Evolutionary conservation across 2,329 filamentous ascomycete species (phyloP).

Genomic region (Aspergillus floridensis): DNA sequence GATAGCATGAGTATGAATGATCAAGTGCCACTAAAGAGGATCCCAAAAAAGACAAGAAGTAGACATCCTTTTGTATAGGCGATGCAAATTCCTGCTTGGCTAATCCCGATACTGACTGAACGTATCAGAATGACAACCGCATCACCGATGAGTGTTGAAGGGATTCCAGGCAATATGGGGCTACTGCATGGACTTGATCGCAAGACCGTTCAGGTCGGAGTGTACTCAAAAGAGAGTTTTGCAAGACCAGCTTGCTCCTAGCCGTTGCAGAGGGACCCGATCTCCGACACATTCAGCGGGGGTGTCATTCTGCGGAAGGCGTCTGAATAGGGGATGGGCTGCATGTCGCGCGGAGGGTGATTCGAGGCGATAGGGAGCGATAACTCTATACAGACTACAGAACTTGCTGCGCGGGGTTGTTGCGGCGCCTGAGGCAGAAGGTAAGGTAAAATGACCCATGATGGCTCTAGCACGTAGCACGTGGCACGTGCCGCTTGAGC

Average conservation of each 20-base stretch:
- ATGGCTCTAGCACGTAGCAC: not conserved
- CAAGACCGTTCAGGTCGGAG: not conserved
- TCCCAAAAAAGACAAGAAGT: too few relatives aligned
- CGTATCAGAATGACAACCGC: too few relatives aligned
- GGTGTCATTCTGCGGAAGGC: too few relatives aligned
- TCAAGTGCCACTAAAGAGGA: too few relatives aligned
- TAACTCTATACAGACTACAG: too few relatives aligned
- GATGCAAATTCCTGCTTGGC: too few relatives aligned
- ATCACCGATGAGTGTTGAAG: too few relatives aligned
- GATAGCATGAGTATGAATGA: too few relatives aligned
- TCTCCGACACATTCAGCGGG: not conserved
- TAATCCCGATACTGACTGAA: too few relatives aligned
- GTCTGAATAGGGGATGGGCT: too few relatives aligned
- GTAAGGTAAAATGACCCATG: too few relatives aligned
- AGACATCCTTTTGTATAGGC: too few relatives aligned
- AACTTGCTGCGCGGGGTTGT: not conserved
- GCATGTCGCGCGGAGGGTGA: not conserved
- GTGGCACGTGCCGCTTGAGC: not conserved
- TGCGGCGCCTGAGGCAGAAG: not conserved
- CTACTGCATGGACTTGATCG: not conserved
- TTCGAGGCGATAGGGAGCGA: not conserved
- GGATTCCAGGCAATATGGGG: not conserved
- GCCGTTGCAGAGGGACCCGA: not conserved
- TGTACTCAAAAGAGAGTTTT: not conserved
- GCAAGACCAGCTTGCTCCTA: not conserved